Evolutionary conservation across 2,329 filamentous ascomycete genomes (phyloP).

Genomic region (Sclerotinia sclerotiorum): DNA sequence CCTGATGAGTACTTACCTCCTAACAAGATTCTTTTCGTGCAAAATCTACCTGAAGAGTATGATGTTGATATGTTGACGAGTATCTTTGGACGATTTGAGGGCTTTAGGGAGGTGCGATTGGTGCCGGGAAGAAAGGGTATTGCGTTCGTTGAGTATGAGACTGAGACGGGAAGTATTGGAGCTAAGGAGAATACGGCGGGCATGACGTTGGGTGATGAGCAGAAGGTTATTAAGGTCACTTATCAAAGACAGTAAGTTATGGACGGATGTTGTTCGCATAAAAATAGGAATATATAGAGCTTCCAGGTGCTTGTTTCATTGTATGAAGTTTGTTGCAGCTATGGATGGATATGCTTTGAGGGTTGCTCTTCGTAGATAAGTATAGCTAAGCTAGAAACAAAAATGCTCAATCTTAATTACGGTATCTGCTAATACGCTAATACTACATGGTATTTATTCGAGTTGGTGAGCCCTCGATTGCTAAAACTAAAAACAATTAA

Average conservation of each 20-base stretch:
- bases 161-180: slow-evolving; percentile 81
- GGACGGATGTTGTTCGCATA: background rate
- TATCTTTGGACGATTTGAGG: slow-evolving; percentile 87
- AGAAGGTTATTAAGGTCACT: slow-evolving; percentile 86
- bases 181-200: slow-evolving; percentile 93
- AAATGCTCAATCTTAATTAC: slow-evolving; percentile 22
- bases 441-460: slow-evolving; percentile 34
- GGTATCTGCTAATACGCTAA: slow-evolving; percentile 29
- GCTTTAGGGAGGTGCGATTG: slow-evolving; percentile 87
- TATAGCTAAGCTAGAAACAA: slow-evolving; percentile 1
- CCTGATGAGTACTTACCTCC: slow-evolving; percentile 98
- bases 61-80: slow-evolving; percentile 75
- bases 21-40: slow-evolving; percentile 94
- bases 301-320: background rate
- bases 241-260: slow-evolving; percentile 78
- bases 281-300: background rate
- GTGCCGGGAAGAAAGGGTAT: slow-evolving; percentile 86
- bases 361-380: background rate
- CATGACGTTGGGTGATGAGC: slow-evolving; percentile 72
- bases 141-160: slow-evolving; percentile 95
- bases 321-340: slow-evolving; percentile 9
- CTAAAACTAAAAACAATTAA: slow-evolving; percentile 10
- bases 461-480: background rate
- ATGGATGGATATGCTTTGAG: slow-evolving; percentile 22
- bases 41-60: slow-evolving; percentile 86